phyloP scores from a whole-genome alignment of 2,329 filamentous ascomycete species.

The Chaetothyriales sp. region DNA sequence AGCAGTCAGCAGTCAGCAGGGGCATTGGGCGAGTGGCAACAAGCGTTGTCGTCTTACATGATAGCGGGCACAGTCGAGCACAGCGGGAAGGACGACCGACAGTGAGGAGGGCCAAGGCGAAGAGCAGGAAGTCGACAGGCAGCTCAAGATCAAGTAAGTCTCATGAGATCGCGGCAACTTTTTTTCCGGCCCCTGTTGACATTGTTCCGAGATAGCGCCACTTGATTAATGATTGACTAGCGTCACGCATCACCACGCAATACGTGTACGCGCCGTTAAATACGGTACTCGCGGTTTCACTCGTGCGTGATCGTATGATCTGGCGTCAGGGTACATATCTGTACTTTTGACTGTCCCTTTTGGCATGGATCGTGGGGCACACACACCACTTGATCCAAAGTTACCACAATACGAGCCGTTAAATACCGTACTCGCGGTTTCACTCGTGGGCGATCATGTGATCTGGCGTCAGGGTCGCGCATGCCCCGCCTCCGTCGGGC shows the following conservation, averaged over 20 bases:
- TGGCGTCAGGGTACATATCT: no score
- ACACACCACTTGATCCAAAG: no score
- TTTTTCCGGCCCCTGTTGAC: neutral
- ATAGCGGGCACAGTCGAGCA: neutral
- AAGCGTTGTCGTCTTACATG: neutral
- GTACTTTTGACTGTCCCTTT: no score
- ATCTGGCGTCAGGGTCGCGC: neutral
- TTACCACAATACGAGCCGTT: neutral
- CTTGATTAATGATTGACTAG: neutral
- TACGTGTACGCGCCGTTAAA: no score
- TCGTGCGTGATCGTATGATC: no score
- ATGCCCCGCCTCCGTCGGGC: neutral
- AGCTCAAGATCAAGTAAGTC: neutral
- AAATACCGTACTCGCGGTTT: no score
- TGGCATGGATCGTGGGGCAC: no score
- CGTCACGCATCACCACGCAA: no score
- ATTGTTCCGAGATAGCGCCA: neutral
- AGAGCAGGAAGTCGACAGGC: neutral
- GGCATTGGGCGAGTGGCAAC: neutral
- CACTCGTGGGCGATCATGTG: neutral
- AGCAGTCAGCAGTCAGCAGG: neutral
- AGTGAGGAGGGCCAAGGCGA: neutral
- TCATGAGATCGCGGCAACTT: neutral
- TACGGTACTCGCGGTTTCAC: no score
- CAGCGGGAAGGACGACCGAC: neutral